Conservation (phyloP, 2,329 filamentous ascomycete species). For the Teratosphaeria destructans region DNA sequence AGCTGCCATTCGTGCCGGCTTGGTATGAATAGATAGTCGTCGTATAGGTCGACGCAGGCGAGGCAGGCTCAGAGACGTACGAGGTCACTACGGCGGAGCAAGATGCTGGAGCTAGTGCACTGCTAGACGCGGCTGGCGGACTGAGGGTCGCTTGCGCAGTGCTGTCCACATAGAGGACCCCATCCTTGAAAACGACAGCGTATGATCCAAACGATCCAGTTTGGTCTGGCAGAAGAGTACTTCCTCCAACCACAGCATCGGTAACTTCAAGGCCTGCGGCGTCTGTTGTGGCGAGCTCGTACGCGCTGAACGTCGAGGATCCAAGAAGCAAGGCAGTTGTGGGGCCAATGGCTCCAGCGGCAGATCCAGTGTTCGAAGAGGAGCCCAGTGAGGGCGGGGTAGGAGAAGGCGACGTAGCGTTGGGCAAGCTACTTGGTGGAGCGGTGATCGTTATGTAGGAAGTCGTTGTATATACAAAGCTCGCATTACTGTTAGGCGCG, state of each 20-base stretch:
- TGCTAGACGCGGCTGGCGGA: background rate
- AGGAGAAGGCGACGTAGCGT: background rate
- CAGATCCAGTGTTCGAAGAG: background rate
- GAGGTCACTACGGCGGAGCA: background rate
- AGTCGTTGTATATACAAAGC: background rate
- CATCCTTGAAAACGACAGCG: background rate
- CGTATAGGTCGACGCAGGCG: background rate
- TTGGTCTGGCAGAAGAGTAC: background rate
- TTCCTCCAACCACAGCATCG: background rate
- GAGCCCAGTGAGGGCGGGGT: background rate
- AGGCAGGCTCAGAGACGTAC: background rate
- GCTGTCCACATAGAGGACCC: background rate
- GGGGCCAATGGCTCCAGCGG: background rate
- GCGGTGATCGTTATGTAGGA: background rate
- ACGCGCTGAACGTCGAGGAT: background rate
- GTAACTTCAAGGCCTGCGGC: background rate
- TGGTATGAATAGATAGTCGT: background rate
- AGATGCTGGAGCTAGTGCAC: background rate
- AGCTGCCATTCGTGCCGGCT: background rate
- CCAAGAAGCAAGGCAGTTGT: background rate
- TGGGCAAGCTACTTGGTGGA: background rate
- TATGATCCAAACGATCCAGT: background rate
- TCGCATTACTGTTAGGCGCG: background rate
- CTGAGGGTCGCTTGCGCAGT: background rate
- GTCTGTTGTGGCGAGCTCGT: background rate